Base-by-base conservation (phyloP, 2,329 filamentous ascomycete species). In the Venturia aucupariae region DNA sequence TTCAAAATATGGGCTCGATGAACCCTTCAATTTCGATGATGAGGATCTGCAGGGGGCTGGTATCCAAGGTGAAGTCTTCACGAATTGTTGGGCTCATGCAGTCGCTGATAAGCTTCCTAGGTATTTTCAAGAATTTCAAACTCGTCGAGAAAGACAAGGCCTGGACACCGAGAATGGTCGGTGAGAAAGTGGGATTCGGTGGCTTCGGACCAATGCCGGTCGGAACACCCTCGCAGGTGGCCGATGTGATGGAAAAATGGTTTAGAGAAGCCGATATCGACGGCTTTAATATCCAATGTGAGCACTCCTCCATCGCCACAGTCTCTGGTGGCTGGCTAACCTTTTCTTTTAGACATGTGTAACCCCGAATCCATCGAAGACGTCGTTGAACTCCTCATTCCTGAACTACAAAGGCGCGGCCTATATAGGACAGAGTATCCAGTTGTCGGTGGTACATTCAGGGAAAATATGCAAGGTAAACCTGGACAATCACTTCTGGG, bases 311-410 rank as follows among this genome's bases (percentile, higher is more conserved):
- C 38, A 41, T 44, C n/a, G n/a, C n/a, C n/a, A n/a, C n/a, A n/a
- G n/a, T n/a, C n/a, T n/a, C n/a, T n/a, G n/a, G n/a, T n/a, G n/a
- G n/a, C n/a, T n/a, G 8, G 44, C 44, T 48, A 48, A 48, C 17
- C 3, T 4, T 24, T 48, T 48, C 44, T 48, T n/a, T 4, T 48
- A 48, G 44, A 61, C n/a, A 61, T 42, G 59, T 39, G 59, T 19
- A 61, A 61, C 22, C 3, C 59, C 15, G 59, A 42, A 27, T 39
- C 15, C 59, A 61, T 42, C 24, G 38, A 84, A 65, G 85, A 88
- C 66, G 82, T 88, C n/a, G 80, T 84, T 48, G 82, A 87, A 38
- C 75, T 85, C 0, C 73, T 88, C 10, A 70, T 88, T 2, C 86
- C 85, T 0, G 86, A 87, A 68, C 76, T 88, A n/a, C 79, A 79